These are phyloP conservation scores for Entophlyctis helioformis DNA, from an alignment of 192 early-diverging fungal genomes.

Conservation along the genomic window DNA sequence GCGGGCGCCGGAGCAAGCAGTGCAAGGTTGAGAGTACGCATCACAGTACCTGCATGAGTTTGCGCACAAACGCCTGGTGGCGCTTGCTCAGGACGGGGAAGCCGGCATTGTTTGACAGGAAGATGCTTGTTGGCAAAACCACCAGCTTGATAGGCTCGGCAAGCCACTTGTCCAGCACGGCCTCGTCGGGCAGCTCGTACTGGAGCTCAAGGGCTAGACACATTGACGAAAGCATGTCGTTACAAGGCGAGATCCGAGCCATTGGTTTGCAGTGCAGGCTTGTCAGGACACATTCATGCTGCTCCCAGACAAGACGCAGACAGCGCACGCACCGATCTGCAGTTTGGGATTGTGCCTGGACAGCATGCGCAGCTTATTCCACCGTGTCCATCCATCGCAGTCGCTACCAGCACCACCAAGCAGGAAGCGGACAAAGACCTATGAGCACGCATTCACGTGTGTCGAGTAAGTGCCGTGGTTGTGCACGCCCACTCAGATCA, in stretches of 20 bases:
- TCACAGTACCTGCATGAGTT: conserved; percentile 27
- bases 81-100: conserved; percentile 77
- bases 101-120: conserved; percentile 66
- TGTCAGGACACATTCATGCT: neutral
- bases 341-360: conserved; percentile 58
- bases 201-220: conserved; percentile 46
- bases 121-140: conserved; percentile 58
- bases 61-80: conserved; percentile 58
- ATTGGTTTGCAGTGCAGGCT: neutral
- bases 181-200: conserved; percentile 27
- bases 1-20: neutral
- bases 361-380: conserved; percentile 68
- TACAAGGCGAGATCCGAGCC: neutral
- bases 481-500: neutral
- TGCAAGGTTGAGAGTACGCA: neutral
- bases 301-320: neutral
- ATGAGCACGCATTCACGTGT: neutral
- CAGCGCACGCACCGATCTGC: conserved; percentile 23
- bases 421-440: conserved; percentile 36
- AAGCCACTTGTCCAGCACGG: conserved; percentile 52
- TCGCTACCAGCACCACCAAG: conserved; percentile 8
- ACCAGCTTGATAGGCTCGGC: conserved; percentile 78
- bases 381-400: conserved; percentile 58
- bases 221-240: conserved; percentile 9
- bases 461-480: neutral